Percentiles rank a stretch among this genome's conserved stretches.
These are phyloP conservation scores for Neofusicoccum parvum DNA, from an alignment of 2,329 filamentous ascomycete genomes.

Conservation along the genomic window DNA sequence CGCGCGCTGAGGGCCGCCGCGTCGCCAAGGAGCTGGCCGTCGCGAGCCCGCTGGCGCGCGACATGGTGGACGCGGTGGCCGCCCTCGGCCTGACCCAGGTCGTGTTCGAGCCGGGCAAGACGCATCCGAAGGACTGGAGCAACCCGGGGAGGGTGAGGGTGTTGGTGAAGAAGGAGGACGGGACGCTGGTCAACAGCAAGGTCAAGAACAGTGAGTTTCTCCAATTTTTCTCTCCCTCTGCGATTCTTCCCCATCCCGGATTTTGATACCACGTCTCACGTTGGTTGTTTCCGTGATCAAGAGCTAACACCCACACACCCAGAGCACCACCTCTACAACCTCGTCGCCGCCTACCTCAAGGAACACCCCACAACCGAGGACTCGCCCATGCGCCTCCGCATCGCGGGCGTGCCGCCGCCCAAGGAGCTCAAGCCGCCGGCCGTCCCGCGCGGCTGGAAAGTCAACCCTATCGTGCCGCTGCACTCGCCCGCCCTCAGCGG, in stretches of 20 bases:
- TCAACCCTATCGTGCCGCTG: conserved; percentile 79
- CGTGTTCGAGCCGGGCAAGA: conserved; percentile 87
- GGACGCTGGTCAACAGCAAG: conserved; percentile 50
- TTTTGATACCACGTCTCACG: no score
- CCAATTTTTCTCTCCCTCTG: not conserved
- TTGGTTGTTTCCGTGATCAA: no score
- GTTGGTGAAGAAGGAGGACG: conserved; percentile 68
- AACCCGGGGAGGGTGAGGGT: conserved; percentile 92
- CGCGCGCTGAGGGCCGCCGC: conserved; percentile 77
- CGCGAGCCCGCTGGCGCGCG: conserved; percentile 80
- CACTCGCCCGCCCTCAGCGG: conserved; percentile 89
- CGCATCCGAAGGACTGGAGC: conserved; percentile 95
- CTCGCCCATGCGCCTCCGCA: conserved; percentile 69
- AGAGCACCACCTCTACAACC: conserved; percentile 86
- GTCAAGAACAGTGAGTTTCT: conserved; percentile 65
- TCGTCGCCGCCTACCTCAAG: conserved; percentile 76
- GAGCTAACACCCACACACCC: conserved; percentile 28
- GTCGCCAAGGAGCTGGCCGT: conserved; percentile 75
- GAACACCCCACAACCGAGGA: conserved; percentile 75
- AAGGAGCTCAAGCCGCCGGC: conserved; percentile 68
- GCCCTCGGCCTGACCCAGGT: conserved; percentile 66
- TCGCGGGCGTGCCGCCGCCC: conserved; percentile 71
- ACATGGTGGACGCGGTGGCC: conserved; percentile 85
- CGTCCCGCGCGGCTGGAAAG: conserved; percentile 84
- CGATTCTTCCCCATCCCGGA: not conserved